These are phyloP conservation scores for Apiotrichum gamsii DNA, from an alignment of 1,284 basidiomycete species.

Conservation along the genomic window DNA sequence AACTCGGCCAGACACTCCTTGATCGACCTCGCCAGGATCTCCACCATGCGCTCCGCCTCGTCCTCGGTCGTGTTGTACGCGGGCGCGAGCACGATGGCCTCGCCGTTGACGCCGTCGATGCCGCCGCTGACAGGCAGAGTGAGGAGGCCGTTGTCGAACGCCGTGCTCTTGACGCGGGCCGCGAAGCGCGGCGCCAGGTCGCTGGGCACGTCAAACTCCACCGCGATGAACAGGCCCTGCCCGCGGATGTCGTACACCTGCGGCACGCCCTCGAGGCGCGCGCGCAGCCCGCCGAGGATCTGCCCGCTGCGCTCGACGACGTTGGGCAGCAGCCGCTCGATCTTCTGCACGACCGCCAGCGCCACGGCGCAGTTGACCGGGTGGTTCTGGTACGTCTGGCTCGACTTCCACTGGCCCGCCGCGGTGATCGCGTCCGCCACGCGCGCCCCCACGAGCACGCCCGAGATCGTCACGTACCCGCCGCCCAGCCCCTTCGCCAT, in stretches of 20 bases:
- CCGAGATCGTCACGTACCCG: conserved; percentile 76
- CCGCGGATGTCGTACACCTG: conserved; percentile 26
- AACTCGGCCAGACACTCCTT: conserved; percentile 9
- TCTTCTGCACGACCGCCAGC: conserved; percentile 69
- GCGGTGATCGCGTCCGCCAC: conserved; percentile 60
- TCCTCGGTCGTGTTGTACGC: conserved; percentile 24
- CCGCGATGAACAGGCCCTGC: conserved; percentile 55
- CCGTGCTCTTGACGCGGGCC: conserved; percentile 23
- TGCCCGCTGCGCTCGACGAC: conserved; percentile 24
- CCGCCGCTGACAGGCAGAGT: conserved; percentile 22
- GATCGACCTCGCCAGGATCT: conserved; percentile 13
- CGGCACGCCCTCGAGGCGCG: conserved; percentile 15
- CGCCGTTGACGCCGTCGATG: conserved; percentile 26
- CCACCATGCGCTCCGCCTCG: conserved; percentile 22
- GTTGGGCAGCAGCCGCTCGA: conserved; percentile 52
- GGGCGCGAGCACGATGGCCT: conserved; percentile 25
- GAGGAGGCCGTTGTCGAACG: conserved; percentile 27
- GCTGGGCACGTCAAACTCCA: conserved; percentile 25
- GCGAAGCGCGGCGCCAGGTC: conserved; percentile 23
- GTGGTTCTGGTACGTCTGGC: conserved; percentile 79
- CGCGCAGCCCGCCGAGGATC: conserved; percentile 17
- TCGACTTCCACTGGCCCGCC: conserved; percentile 56
- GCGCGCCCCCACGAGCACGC: conserved; percentile 62
- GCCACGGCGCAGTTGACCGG: conserved; percentile 70
- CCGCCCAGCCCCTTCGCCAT: conserved; percentile 83